phyloP scores from a whole-genome alignment of 371 early-diverging fungal species.

The Umbelopsis sp. region DNA sequence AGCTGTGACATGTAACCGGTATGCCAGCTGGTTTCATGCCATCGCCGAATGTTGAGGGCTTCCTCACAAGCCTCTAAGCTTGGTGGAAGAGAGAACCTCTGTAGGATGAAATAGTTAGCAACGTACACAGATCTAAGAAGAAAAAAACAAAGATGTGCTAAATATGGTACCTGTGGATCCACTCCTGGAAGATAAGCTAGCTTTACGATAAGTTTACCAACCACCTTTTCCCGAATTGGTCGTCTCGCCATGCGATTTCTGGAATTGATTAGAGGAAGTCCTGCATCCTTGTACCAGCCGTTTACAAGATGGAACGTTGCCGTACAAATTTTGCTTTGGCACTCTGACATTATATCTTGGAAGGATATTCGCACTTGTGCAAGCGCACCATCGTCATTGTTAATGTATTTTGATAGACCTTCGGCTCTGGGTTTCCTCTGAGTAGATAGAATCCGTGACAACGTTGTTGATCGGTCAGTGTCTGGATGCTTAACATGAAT shows the following conservation, averaged over 20 bases:
- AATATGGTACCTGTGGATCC: conserved; percentile 20
- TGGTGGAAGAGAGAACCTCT: conserved; percentile 22
- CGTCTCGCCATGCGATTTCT: conserved; percentile 20
- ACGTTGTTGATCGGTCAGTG: background rate
- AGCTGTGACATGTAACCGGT: conserved; percentile 41
- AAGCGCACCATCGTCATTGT: conserved; percentile 28
- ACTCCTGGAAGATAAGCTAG: conserved; percentile 28
- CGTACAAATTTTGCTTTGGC: conserved; percentile 27
- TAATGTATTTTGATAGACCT: conserved; percentile 1
- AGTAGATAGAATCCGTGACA: conserved; percentile 1
- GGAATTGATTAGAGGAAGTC: background rate
- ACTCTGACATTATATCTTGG: conserved; percentile 25
- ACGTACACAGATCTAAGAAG: background rate
- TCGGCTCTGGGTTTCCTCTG: background rate
- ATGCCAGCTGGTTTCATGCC: conserved; percentile 39
- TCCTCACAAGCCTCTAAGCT: conserved; percentile 35
- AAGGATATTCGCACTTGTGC: conserved; percentile 41
- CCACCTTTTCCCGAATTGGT: conserved; percentile 35
- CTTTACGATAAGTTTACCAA: conserved; percentile 40
- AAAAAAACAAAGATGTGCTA: background rate
- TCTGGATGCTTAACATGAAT: conserved; percentile 6
- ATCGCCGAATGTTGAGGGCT: conserved; percentile 36
- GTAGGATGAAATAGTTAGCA: background rate
- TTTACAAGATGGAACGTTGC: conserved; percentile 45
- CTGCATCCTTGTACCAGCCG: conserved; percentile 40